Percentiles rank a stretch among this genome's conserved stretches.
These are phyloP conservation scores for Apiospora phragmitis DNA, from an alignment of 2,329 filamentous ascomycete genomes.

Conservation along the genomic window DNA sequence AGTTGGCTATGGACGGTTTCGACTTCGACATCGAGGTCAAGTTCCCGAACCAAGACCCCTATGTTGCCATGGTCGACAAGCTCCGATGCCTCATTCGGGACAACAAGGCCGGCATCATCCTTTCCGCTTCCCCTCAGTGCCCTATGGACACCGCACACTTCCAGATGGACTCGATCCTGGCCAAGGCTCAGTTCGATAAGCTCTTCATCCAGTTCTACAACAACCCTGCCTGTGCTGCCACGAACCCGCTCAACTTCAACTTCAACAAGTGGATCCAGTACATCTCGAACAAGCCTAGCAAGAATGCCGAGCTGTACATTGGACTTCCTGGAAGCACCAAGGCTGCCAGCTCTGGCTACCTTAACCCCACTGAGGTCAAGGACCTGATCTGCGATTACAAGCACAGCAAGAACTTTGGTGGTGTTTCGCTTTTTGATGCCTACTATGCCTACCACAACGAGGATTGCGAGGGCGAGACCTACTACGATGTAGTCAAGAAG, in stretches of 20 bases:
- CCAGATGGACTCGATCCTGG: slow-evolving; percentile 43
- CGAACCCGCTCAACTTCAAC: slow-evolving; percentile 37
- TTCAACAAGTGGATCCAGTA: slow-evolving; percentile 42
- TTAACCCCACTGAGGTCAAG: slow-evolving; percentile 34
- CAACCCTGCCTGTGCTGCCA: slow-evolving; percentile 40
- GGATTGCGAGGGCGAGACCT: slow-evolving; percentile 33
- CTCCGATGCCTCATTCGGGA: slow-evolving; percentile 22
- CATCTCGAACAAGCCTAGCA: slow-evolving; percentile 36
- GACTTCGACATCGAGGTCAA: slow-evolving; percentile 28
- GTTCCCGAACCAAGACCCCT: slow-evolving; percentile 26
- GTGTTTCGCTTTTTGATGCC: slow-evolving; percentile 48
- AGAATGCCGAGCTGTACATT: slow-evolving; percentile 45
- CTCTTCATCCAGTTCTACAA: slow-evolving; percentile 53
- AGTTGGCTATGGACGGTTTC: slow-evolving; percentile 23
- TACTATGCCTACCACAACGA: slow-evolving; percentile 34
- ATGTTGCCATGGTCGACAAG: slow-evolving; percentile 24
- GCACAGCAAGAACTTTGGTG: slow-evolving; percentile 40
- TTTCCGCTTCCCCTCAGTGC: slow-evolving; percentile 47
- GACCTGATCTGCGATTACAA: slow-evolving; percentile 41
- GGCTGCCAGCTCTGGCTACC: slow-evolving; percentile 34
- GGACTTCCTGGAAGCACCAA: slow-evolving; percentile 39
- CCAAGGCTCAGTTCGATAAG: slow-evolving; percentile 34
- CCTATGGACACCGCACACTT: slow-evolving; percentile 38
- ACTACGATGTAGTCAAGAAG: slow-evolving; percentile 37
- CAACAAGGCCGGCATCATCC: slow-evolving; percentile 25